Base-by-base conservation (phyloP, 768 basidiomycete species). In the Mycena belliarum region DNA sequence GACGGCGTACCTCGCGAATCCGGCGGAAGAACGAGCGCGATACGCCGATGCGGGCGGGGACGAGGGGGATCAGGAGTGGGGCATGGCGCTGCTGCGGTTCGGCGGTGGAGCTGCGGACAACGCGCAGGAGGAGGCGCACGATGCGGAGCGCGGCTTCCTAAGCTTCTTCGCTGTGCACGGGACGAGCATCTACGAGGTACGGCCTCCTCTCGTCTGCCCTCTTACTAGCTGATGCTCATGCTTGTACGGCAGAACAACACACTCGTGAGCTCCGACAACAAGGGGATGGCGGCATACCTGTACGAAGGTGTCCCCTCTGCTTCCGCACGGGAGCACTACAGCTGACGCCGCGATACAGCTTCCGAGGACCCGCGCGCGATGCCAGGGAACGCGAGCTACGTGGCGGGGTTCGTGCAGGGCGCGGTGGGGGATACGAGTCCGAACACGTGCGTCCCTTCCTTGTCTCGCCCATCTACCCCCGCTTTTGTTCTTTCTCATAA, bases 161-260 rank as follows among this genome's bases (percentile, higher is more conserved):
- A 86, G 83, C 67, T 91, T 91, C 74, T 91, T 86, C 67, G 76
- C 88, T 1, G 89, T 92, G 0, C 91, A 92, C 70, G 88, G 89
- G 2, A 92, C 89, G 16, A 89, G 88, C 63, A 64, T 91, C n/a
- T 91, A 91, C 63, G 79, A 85, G 73, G 90, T 89, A 61, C 23
- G 68, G 50, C 12, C 33, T 40, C 24, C 41, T 38, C 33, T 37
- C 33, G 29, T 50, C 48, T 37, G 49, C 24, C 21, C 21, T 35
- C 46, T 40, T 11, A 14, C 52, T 40, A 38, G 49, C 18, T 32
- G 14, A 42, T 7, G 29, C 2, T 29, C 48, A 16, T n/a, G n/a
- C n/a, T n/a, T n/a, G 12, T 32, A 9, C 10, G 33, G 38, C 63
- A 91, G 88, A 93, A 92, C 68, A 92, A 91, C 59, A 91, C 89